These are phyloP conservation scores for Elongisporangium undulatum DNA, from an alignment of 352 stramenopile species.

Conservation along the genomic window DNA sequence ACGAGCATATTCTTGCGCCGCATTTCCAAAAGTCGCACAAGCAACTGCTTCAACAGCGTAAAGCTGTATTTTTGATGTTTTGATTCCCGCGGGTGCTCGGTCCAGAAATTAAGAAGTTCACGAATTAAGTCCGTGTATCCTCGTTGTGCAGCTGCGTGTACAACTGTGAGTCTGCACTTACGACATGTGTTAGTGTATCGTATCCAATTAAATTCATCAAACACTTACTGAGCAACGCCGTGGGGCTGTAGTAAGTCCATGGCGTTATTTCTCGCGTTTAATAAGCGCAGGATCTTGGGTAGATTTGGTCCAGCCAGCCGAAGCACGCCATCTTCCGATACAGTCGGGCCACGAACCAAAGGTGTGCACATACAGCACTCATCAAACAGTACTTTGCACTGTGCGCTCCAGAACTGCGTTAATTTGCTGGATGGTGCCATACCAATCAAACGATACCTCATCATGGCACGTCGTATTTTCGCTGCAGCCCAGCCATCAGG, in stretches of 20 bases:
- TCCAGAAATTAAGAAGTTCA: conserved; percentile 61
- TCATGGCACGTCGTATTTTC: conserved; percentile 54
- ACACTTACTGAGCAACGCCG: conserved; percentile 47
- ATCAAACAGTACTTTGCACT: conserved; percentile 72
- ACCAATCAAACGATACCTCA: conserved; percentile 47
- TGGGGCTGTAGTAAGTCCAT: conserved; percentile 67
- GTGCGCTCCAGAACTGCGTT: conserved; percentile 40
- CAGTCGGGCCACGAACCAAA: conserved; percentile 40
- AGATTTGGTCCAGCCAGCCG: conserved; percentile 65
- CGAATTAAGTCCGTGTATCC: conserved; percentile 61
- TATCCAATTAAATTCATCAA: too few species aligned
- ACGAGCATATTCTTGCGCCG: conserved; percentile 46
- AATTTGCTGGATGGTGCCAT: conserved; percentile 29
- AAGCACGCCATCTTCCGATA: conserved; percentile 54
- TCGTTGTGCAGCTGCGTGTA: conserved; percentile 62
- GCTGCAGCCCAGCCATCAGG: conserved; percentile 54
- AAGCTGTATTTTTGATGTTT: conserved; percentile 65
- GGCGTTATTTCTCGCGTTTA: conserved; percentile 49
- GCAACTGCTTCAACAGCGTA: conserved; percentile 35
- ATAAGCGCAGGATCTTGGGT: conserved; percentile 51
- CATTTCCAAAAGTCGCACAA: conserved; percentile 44
- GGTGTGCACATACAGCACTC: conserved; percentile 69
- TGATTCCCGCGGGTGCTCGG: conserved; percentile 52
- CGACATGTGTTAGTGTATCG: neutral
- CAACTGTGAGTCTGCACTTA: conserved; percentile 31